Conservation (phyloP, 176 grass and related monocot species). For the Aegilops tauschii region DNA sequence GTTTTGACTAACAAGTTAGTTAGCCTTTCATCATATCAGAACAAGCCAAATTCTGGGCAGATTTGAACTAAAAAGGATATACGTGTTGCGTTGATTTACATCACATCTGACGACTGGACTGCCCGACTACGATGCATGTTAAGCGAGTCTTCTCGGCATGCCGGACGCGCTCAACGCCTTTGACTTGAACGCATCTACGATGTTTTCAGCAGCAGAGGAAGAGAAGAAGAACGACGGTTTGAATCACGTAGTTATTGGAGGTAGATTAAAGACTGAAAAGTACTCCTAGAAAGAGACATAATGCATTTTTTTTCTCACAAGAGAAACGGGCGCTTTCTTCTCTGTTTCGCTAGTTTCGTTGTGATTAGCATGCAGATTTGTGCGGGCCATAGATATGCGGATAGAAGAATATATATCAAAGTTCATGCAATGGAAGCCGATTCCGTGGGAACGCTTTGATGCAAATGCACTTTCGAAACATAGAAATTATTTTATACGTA, state of each 20-base stretch:
- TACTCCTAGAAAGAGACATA: background rate
- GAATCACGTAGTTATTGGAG: background rate
- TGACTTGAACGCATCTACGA: conserved; percentile 5
- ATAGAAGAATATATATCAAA: background rate
- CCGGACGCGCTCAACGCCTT: conserved; percentile 15
- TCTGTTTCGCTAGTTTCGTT: background rate
- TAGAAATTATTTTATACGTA: background rate
- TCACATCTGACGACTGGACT: conserved; percentile 19
- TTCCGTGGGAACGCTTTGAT: background rate
- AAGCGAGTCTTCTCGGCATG: background rate
- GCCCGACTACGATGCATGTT: background rate
- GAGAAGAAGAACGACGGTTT: background rate
- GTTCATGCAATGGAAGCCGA: background rate
- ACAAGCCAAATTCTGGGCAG: background rate
- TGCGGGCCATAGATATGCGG: background rate
- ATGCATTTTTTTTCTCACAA: background rate
- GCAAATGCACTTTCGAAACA: background rate
- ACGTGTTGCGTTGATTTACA: background rate
- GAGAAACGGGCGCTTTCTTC: background rate
- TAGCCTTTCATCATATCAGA: conserved; percentile 14
- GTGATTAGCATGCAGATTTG: conserved; percentile 10
- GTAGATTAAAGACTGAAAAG: background rate
- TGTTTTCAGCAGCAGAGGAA: background rate
- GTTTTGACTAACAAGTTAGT: conserved; percentile 20
- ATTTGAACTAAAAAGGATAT: background rate